Conservation (phyloP, 495 filamentous ascomycete species). For the Aspergillus diversus region DNA sequence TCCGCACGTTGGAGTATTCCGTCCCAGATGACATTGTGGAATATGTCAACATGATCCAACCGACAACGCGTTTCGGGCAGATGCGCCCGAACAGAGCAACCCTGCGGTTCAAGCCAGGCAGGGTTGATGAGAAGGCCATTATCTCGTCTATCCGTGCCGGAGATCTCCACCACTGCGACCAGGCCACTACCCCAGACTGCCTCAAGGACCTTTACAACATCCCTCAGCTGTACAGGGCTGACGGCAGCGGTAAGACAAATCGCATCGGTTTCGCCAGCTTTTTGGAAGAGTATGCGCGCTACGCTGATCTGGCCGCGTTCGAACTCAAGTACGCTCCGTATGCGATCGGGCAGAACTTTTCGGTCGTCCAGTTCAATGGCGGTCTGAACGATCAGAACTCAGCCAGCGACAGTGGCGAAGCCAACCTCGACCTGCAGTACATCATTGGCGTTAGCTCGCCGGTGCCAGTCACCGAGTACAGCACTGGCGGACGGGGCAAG, state of each 20-base stretch:
- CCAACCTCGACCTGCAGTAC: conserved; percentile 78
- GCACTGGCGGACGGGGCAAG: conserved; percentile 63
- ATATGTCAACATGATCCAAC: conserved; percentile 57
- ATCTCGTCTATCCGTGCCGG: conserved; percentile 22
- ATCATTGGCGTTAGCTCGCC: conserved; percentile 61
- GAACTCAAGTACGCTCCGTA: conserved; percentile 56
- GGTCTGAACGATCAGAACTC: conserved; percentile 57
- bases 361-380: conserved; percentile 60
- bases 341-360: conserved; percentile 64
- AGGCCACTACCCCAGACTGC: conserved; percentile 61
- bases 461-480: conserved; percentile 66
- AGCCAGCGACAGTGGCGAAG: conserved; percentile 59
- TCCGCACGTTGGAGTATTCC: conserved; percentile 65
- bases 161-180: conserved; percentile 40
- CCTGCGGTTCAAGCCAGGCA: conserved; percentile 32
- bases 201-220: conserved; percentile 62
- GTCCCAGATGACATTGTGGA: conserved; percentile 53
- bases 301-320: conserved; percentile 61
- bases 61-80: conserved; percentile 61
- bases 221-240: conserved; percentile 54
- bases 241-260: conserved; percentile 44
- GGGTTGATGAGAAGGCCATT: conserved; percentile 27
- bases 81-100: conserved; percentile 42
- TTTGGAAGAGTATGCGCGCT: conserved; percentile 67
- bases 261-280: conserved; percentile 67